Percentiles rank a stretch among this genome's conserved stretches.
These are phyloP conservation scores for Penicillium brevicompactum DNA, from an alignment of 2,329 filamentous ascomycete genomes.

Conservation along the genomic window DNA sequence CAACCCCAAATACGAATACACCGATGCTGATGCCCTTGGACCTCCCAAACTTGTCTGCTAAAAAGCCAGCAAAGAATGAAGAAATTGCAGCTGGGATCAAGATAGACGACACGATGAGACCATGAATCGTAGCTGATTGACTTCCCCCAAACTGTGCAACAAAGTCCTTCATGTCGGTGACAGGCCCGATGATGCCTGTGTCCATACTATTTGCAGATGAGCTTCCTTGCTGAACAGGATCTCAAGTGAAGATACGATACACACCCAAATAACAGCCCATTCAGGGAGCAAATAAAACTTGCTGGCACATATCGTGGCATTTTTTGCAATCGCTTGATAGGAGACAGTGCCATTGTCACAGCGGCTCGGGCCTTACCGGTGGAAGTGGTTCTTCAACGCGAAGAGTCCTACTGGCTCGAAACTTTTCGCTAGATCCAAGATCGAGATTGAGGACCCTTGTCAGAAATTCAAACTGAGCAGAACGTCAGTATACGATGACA, in stretches of 20 bases:
- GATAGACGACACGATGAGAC: slow-evolving; percentile 62
- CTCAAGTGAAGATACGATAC: slow-evolving; percentile 15
- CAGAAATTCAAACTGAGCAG: too few relatives aligned
- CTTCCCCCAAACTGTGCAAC: slow-evolving; percentile 49
- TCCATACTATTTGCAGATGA: slow-evolving; percentile 36
- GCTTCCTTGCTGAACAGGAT: not conserved
- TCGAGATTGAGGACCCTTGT: too few relatives aligned
- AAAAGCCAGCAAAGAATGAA: slow-evolving; percentile 59
- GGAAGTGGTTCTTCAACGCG: not conserved
- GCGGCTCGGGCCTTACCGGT: not conserved
- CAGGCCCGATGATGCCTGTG: slow-evolving; percentile 61
- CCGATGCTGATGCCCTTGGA: slow-evolving; percentile 54
- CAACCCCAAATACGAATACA: slow-evolving; percentile 55
- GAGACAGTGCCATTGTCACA: not conserved
- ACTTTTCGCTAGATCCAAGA: not conserved
- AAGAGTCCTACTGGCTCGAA: not conserved
- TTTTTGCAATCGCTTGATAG: not conserved
- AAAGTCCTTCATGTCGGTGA: slow-evolving; percentile 61
- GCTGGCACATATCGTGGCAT: not conserved
- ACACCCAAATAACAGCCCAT: slow-evolving; percentile 15
- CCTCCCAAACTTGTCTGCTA: slow-evolving; percentile 56
- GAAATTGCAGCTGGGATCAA: slow-evolving; percentile 61
- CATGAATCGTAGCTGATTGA: slow-evolving; percentile 55
- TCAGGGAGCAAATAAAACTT: not conserved
- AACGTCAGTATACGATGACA: not conserved